Conservation (phyloP, 2,329 filamentous ascomycete species). For the Phialophora macrospora region DNA sequence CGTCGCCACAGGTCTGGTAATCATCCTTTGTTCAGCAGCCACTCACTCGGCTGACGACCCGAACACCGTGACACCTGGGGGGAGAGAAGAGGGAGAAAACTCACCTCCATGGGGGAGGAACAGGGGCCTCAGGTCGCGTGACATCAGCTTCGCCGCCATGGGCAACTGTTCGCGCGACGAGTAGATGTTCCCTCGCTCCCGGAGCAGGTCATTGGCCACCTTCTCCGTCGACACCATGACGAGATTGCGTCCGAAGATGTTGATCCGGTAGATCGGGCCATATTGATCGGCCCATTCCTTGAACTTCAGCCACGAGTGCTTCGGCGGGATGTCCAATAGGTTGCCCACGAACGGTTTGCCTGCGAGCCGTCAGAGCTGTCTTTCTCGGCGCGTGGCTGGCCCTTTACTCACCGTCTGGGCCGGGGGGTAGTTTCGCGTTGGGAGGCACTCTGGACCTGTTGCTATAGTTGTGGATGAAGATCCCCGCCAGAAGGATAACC, state of each 20-base stretch:
- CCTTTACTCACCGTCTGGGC: slow-evolving; percentile 19
- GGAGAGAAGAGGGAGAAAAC: neutral
- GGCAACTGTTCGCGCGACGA: slow-evolving; percentile 46
- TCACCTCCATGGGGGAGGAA: slow-evolving; percentile 42
- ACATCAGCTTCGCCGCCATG: slow-evolving; percentile 45
- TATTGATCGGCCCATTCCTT: slow-evolving; percentile 45
- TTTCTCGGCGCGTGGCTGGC: neutral
- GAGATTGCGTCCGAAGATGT: slow-evolving; percentile 49
- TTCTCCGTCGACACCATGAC: slow-evolving; percentile 48
- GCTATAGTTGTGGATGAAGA: slow-evolving; percentile 16
- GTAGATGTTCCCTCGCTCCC: slow-evolving; percentile 49
- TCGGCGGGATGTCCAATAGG: slow-evolving; percentile 44
- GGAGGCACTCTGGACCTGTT: slow-evolving; percentile 10
- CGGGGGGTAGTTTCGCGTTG: slow-evolving; percentile 19
- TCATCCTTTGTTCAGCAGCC: neutral
- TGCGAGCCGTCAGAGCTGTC: slow-evolving; percentile 1
- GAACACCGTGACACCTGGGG: too few relatives aligned
- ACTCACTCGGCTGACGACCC: too few relatives aligned
- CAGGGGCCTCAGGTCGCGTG: slow-evolving; percentile 40
- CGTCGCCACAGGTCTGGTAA: slow-evolving; percentile 41
- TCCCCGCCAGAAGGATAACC: slow-evolving; percentile 5
- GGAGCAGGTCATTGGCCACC: slow-evolving; percentile 51
- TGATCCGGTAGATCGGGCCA: slow-evolving; percentile 52
- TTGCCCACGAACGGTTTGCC: slow-evolving; percentile 44
- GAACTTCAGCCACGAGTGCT: slow-evolving; percentile 52